Conservation (phyloP, 805 yeast genomes). For the Starmerella cellae region DNA sequence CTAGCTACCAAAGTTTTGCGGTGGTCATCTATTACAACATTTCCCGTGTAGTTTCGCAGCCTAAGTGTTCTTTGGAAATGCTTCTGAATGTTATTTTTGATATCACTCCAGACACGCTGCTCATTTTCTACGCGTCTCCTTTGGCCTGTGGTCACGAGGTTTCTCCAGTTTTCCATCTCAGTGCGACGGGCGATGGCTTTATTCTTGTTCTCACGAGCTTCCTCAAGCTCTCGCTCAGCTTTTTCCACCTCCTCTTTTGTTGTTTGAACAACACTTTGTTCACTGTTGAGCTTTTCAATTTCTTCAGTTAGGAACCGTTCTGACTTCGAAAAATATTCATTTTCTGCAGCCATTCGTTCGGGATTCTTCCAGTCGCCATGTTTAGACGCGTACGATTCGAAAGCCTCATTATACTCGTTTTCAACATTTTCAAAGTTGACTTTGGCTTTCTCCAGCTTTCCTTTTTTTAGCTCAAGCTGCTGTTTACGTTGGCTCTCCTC, state of each 20-base stretch:
- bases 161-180: background rate
- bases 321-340: background rate
- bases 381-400: no score
- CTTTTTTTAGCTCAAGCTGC: background rate
- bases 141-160: background rate
- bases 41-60: conserved; percentile 60
- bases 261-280: background rate
- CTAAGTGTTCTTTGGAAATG: conserved; percentile 22
- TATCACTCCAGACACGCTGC: conserved; percentile 8
- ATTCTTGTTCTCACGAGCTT: background rate
- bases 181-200: background rate
- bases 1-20: conserved; percentile 19
- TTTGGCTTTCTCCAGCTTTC: background rate
- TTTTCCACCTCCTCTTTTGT: background rate
- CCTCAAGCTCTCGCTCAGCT: background rate
- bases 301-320: background rate
- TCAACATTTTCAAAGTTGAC: background rate
- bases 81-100: conserved; percentile 5
- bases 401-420: background rate
- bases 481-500: background rate
- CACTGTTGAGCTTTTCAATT: background rate
- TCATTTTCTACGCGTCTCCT: conserved; percentile 5
- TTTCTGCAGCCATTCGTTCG: background rate
- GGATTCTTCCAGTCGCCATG: background rate
- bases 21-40: conserved; percentile 47